These are phyloP conservation scores for Claviceps sp. DNA, from an alignment of 2,329 filamentous ascomycete genomes.

Conservation along the genomic window DNA sequence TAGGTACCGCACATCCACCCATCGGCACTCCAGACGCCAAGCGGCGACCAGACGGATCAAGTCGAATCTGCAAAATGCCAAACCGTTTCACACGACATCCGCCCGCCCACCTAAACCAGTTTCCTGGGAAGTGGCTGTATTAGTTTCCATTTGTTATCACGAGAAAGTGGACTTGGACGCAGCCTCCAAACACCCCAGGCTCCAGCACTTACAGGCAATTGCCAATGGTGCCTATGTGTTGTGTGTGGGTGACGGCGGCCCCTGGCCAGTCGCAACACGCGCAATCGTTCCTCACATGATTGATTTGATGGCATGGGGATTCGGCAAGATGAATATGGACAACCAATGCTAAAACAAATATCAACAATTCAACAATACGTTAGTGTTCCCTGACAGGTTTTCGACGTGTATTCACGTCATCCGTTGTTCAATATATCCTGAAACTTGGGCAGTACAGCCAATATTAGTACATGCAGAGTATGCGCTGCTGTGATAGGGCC, in stretches of 20 bases:
- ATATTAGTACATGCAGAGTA: background rate
- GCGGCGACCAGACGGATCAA: background rate
- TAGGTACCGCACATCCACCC: background rate
- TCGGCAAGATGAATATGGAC: background rate
- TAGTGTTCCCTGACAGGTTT: background rate
- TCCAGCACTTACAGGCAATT: background rate
- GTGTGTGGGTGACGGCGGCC: background rate
- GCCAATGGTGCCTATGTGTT: too few relatives aligned
- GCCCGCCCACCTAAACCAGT: background rate
- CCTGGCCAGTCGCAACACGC: background rate
- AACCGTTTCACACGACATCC: background rate
- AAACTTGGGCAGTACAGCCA: background rate
- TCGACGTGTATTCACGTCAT: too few relatives aligned
- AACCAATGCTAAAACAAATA: background rate
- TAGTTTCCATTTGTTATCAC: background rate
- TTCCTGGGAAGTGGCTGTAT: slow-evolving; percentile 3
- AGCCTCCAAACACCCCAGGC: background rate
- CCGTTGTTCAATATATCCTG: background rate
- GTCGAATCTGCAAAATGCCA: background rate
- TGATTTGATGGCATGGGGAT: background rate
- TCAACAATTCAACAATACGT: background rate
- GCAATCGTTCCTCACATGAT: background rate
- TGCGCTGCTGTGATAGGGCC: background rate
- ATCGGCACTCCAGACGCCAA: background rate
- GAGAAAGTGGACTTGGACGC: background rate